phyloP scores from a whole-genome alignment of 75 land plant genomes.

The Gnetum montanum region DNA sequence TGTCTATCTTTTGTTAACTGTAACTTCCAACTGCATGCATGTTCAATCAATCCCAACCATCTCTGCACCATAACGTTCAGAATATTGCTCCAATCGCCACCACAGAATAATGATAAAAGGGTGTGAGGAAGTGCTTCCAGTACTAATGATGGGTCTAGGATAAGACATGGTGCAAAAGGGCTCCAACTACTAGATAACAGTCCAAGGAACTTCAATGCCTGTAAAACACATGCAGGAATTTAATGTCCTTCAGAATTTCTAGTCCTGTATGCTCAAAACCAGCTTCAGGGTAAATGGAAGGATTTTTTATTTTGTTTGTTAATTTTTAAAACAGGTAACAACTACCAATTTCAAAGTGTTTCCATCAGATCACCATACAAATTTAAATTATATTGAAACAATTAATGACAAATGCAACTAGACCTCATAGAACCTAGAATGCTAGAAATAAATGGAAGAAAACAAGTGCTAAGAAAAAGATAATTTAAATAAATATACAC shows the following conservation, averaged over 20 bases:
- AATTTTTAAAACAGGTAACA: too few relatives aligned
- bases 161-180: slow-evolving; percentile 45
- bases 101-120: slow-evolving; percentile 35
- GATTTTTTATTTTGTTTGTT: too few relatives aligned
- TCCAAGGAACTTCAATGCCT: slow-evolving; percentile 49
- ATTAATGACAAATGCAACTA: too few relatives aligned
- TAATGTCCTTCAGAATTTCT: background rate
- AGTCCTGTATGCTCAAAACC: background rate
- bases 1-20: background rate
- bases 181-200: slow-evolving; percentile 47
- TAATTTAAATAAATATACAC: too few relatives aligned
- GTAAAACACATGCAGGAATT: slow-evolving; percentile 9
- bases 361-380: too few relatives aligned
- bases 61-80: slow-evolving; percentile 20
- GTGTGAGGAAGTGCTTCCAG: slow-evolving; percentile 58
- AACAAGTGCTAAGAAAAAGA: too few relatives aligned
- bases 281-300: too few relatives aligned
- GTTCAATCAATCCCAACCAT: slow-evolving; percentile 32
- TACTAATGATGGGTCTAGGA: slow-evolving; percentile 26
- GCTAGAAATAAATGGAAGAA: too few relatives aligned
- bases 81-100: slow-evolving; percentile 27
- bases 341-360: too few relatives aligned
- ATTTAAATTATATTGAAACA: too few relatives aligned
- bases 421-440: too few relatives aligned
- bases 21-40: slow-evolving; percentile 21